Evolutionary conservation across 495 filamentous ascomycete genomes (phyloP), one percentile per base, ranked within the genome.

Genomic region (Letharia columbiana): DNA sequence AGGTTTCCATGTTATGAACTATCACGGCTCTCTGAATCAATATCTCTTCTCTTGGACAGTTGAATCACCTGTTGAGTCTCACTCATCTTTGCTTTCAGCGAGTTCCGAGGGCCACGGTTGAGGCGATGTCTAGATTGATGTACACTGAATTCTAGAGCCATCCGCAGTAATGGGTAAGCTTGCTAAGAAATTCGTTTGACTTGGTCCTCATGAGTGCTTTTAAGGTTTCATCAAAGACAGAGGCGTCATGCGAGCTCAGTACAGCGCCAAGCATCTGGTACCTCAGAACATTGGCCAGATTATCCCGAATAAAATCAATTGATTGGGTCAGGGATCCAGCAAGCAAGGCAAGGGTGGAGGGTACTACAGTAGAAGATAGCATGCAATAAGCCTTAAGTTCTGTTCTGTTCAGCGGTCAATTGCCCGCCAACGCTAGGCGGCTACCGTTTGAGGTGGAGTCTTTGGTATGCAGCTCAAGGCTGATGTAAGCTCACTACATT

Each of bases 221-320:
- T 33, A 28, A 15, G 1, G 11, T 54, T 2, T 31, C 12, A 4
- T 54, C 11, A n/a, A 23, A n/a, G 47, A 23, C 47, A 20, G 5
- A 54, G 8, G n/a, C 47, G 4, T n/a, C 8, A 50, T 50, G 47
- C 47, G 28, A 28, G 7, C 74, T 90, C 17, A 20, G 44, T 20
- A 45, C 7, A 45, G 17, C 44, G 17, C 20, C 44, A 45, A 45
- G 44, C 44, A 45, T 45, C 44, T 10, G 23, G 23, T 28, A 28
- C 23, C 23, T 28, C 23, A 28, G 23, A 28, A 28, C 23, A 1
- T 28, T 28, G 23, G 23, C 23, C 23, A 28, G 23, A 28, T 28
- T 28, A 28, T 28, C 23, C 23, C 23, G 1, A 28, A 28, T 28
- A 28, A 28, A 28, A 28, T 28, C 23, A 28, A 28, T 28, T 28